Base-by-base conservation (phyloP, 192 early-diverging fungal genomes). In the Chytriomyces confervae region DNA sequence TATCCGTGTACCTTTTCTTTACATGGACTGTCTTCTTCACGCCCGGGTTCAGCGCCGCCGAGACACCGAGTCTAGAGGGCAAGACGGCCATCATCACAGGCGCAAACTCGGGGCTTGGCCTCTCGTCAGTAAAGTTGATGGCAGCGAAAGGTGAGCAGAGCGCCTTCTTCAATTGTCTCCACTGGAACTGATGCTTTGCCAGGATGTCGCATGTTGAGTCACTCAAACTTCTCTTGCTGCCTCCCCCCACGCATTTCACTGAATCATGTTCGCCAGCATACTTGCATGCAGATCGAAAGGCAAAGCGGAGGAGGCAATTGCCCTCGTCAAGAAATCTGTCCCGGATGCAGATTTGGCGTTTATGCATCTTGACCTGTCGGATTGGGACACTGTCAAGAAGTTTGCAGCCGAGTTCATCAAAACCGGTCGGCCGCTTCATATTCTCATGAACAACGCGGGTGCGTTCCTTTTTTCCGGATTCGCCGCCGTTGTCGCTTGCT, bases 11-110 rank as follows among this genome's bases (percentile, higher is more conserved):
- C 36, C 4, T 36, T 0, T 36, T 36, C 36, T 36, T 36, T 36
- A 36, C 53, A 57, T 57, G 53, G 16, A n/a, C 53, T 5, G 53
- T 61, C 23, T 72, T 72, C 6, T 11, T 24, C 50, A 23, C 9
- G n/a, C 53, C 71, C 20, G 23, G n/a, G 8, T 79, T 79, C 70
- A 48, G 46, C 23, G 23, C 44, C 20, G 27, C 46, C 20, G 47
- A 79, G 23, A 61, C 72, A 43, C 69, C 69, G 13, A 61, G 62
- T 10, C 68, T 80, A 29, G 9, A 36, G 46, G 80, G 68, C 62
- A 77, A 78, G 71, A 69, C 63, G 46, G 77, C 73, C 60, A 50
- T 84, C 24, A 66, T 84, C 63, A 84, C 83, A 13, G 83, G 83
- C 49, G 83, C 78, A 50, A 77, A 64, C 49, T 44, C 50, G 46